A percentile compares a stretch with the other conserved stretches of the same genome.
phyloP scores from a whole-genome alignment of 1,284 basidiomycete species.

The Trichosporon faecale region DNA sequence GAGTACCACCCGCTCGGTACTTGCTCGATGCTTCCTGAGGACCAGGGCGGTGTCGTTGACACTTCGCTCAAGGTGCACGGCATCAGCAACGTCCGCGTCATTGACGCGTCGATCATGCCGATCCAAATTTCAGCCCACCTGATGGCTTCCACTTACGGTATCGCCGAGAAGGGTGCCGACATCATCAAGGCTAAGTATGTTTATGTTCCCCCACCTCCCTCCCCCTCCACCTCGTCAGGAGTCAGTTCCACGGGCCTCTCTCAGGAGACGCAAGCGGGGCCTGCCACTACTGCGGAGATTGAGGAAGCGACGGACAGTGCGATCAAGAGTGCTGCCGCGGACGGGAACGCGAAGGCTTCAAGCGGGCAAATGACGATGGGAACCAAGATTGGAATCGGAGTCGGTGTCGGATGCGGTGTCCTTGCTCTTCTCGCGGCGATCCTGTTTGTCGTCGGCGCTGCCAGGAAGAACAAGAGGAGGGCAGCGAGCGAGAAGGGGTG shows the following conservation, averaged over 20 bases:
- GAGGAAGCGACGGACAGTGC: conserved; percentile 35
- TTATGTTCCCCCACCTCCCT: conserved; percentile 14
- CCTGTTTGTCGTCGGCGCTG: conserved; percentile 34
- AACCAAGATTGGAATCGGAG: conserved; percentile 44
- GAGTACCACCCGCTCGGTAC: conserved; percentile 62
- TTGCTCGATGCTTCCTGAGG: conserved; percentile 63
- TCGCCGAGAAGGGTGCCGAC: conserved; percentile 66
- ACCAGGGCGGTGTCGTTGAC: conserved; percentile 65
- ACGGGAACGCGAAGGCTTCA: background rate
- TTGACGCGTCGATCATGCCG: conserved; percentile 55
- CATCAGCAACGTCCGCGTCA: conserved; percentile 54
- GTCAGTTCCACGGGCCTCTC: background rate
- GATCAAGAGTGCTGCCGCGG: conserved; percentile 16
- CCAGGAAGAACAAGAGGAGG: conserved; percentile 31
- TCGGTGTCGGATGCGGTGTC: conserved; percentile 42
- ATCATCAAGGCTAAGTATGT: conserved; percentile 56
- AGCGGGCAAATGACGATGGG: background rate
- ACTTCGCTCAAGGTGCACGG: conserved; percentile 64
- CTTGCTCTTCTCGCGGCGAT: conserved; percentile 36
- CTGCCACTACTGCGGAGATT: conserved; percentile 25
- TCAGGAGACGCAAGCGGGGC: background rate
- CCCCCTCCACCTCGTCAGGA: conserved; percentile 12
- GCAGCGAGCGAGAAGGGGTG: conserved; percentile 32
- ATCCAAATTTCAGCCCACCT: conserved; percentile 52
- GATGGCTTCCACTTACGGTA: conserved; percentile 61